Evolutionary conservation across 225 moss, liverwort and hornwort genomes (phyloP), one percentile per base, ranked within the genome.

Genomic region (Marchantia paleacea): DNA sequence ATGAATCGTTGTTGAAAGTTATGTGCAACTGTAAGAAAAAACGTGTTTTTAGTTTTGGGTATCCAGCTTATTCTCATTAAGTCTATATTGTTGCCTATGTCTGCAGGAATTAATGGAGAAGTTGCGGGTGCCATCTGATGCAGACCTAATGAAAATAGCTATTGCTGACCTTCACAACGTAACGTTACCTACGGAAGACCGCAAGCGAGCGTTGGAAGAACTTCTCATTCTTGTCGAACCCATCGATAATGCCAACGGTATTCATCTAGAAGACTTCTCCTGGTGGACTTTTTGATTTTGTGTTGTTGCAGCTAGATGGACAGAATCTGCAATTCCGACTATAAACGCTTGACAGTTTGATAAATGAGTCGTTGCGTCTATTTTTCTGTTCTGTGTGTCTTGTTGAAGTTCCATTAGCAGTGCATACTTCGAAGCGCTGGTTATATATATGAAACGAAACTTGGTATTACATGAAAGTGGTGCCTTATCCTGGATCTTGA

Each of bases 71-170:
- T 12, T 57, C 57, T 57, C 14, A 39, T 5, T 39, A 26, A 24
- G 65, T 26, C 24, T 19, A 19, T 39, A 39, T 58, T 24, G 7
- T 65, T 0, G 11, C 65, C 25, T 24, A n/a, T 76, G 57, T 39
- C n/a, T 26, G 29, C 90, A 96, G 96, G 96, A 97, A 76, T 72
- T 97, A 78, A 92, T 94, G 88, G 92, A 93, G 85, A 93, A 85
- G 77, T 69, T 97, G 79, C 87, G 85, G 25, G 64, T 97, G 75
- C 93, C 94, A 83, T 94, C 96, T 80, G 96, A 97, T 85, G 94
- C 96, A 83, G 96, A 97, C 82, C 93, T 97, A 48, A 97, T 97
- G 94, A 97, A 97, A 76, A 90, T 93, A 75, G 90, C 94, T 61
- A 91, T 97, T 57, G 92, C 93, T 69, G 96, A 97, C 86, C 94